These are phyloP conservation scores for Boletus reticulatus DNA, from an alignment of 768 basidiomycete genomes.

Conservation along the genomic window DNA sequence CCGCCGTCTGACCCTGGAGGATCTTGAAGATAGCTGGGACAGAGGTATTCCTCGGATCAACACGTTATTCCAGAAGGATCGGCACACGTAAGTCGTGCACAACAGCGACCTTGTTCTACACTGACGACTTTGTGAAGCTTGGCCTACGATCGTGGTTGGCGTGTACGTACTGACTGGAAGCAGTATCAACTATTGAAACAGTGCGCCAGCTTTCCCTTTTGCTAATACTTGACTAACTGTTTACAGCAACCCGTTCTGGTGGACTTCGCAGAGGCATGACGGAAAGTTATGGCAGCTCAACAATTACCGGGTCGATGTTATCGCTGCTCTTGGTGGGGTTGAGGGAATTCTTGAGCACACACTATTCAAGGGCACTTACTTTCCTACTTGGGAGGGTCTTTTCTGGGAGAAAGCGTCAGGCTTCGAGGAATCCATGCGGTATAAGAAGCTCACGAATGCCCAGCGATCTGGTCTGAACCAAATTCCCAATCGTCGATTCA, in stretches of 20 bases:
- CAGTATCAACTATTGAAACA: conserved; percentile 93
- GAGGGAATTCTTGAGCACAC: conserved; percentile 97
- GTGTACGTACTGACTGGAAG: conserved; percentile 97
- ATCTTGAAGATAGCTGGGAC: conserved; percentile 98
- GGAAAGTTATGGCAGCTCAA: conserved; percentile 97
- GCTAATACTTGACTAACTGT: conserved; percentile 8
- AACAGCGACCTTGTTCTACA: background rate
- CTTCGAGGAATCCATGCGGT: conserved; percentile 95
- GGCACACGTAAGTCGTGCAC: conserved; percentile 66
- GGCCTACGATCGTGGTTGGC: conserved; percentile 99
- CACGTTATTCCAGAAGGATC: conserved; percentile 98
- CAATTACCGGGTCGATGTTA: conserved; percentile 98
- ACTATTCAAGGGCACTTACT: conserved; percentile 95
- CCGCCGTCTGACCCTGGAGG: conserved; percentile 93
- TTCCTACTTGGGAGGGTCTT: conserved; percentile 97
- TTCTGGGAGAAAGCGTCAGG: conserved; percentile 99
- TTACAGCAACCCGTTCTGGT: conserved; percentile 93
- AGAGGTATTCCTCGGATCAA: conserved; percentile 98
- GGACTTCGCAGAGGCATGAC: conserved; percentile 97
- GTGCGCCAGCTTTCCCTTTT: conserved; percentile 40
- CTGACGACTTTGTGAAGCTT: conserved; percentile 42
- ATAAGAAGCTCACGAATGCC: conserved; percentile 96
- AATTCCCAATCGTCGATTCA: conserved; percentile 98
- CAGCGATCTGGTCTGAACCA: conserved; percentile 98
- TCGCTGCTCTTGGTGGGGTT: conserved; percentile 95